Evolutionary conservation across 345 rosid genomes (phyloP), one percentile per base, ranked within the genome.

Genomic region (Theobroma cacao): DNA sequence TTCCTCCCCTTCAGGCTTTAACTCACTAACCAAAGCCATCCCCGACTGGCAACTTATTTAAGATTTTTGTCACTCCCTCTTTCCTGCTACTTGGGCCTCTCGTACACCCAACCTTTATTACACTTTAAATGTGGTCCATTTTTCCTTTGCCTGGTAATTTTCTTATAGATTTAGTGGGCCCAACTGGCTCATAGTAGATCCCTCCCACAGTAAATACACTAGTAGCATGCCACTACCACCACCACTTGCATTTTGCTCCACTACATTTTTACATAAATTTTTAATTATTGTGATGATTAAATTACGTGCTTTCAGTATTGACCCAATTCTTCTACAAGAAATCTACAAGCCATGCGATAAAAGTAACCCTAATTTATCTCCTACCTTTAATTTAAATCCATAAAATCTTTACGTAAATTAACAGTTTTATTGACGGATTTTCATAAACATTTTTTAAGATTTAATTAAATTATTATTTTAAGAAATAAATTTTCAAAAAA

Each of bases 151-250:
- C 12, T n/a, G 5, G 12, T 66, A 34, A 5, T 56, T 14, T 3
- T 26, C 28, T 3, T 7, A 2, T 55, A 26, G 75, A 62, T 69
- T 61, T 28, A 5, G 77, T 65, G 80, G 86, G 79, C 56, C 78
- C 82, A 14, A 2, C 10, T 61, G 10, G 1, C 14, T 60, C 5
- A 30, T 31, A 6, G 45, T 7, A 41, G 45, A 6, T 41, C 45
- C 45, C 45, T 11, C 10, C 10, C 45, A 5, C 45, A 41, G 9
- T 6, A 41, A 1, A 41, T 6, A 7, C 45, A 36, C 9, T 6
- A n/a, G n/a, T n/a, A n/a, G n/a, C n/a, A n/a, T n/a, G n/a, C n/a
- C n/a, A n/a, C n/a, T n/a, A n/a, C n/a, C n/a, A 17, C n/a, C 5
- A 4, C 6, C 17, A 3, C 13, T 14, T 15, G 53, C 20, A 14